Evolutionary conservation across 495 filamentous ascomycete genomes (phyloP), one percentile per base, ranked within the genome.

Genomic region (Cercophora samala): DNA sequence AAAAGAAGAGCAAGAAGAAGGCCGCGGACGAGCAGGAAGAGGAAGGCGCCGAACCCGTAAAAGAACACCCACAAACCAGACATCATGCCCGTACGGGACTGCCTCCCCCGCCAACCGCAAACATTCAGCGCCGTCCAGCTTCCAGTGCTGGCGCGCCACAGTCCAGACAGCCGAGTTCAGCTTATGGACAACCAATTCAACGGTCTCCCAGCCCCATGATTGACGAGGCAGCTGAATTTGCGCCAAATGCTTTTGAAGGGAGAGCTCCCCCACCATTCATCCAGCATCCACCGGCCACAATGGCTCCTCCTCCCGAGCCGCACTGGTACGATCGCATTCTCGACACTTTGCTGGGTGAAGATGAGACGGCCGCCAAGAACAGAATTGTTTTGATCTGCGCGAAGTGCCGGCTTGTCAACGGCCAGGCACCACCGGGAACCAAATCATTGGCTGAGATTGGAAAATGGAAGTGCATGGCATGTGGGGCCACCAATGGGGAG

Each of bases 281-380:
- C 42, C 82, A 81, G 55, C 81, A 85, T 73, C 72, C 67, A 17
- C 73, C 70, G 29, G 68, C 70, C 25, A 42, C 73, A 11, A 69
- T 85, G 73, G 71, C 78, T 68, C 83, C 76, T 69, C 61, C 75
- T 0, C 73, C 76, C 22, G 85, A 85, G 54, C 79, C 88, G 46
- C 86, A 89, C 67, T 98, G 96, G 96, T 98, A 97, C 76, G 95
- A 99, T 73, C 88, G 95, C 55, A 86, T 99, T 37, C 77, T 98
- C 52, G 95, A 99, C 73, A 88, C 96, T 5, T 84, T 99, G 32
- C 82, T 99, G 0, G 95, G 95, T 23, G 95, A 99, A 76, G 95
- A 99, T 70, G 95, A 99, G 78, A 94, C 91, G 52, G 88, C 90
- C 25, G 87, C 96, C 0, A 94, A 91, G 77, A 97, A 97, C 78